These are phyloP conservation scores for Solanum verrucosum DNA, from an alignment of 257 asterid genomes.

Conservation along the genomic window DNA sequence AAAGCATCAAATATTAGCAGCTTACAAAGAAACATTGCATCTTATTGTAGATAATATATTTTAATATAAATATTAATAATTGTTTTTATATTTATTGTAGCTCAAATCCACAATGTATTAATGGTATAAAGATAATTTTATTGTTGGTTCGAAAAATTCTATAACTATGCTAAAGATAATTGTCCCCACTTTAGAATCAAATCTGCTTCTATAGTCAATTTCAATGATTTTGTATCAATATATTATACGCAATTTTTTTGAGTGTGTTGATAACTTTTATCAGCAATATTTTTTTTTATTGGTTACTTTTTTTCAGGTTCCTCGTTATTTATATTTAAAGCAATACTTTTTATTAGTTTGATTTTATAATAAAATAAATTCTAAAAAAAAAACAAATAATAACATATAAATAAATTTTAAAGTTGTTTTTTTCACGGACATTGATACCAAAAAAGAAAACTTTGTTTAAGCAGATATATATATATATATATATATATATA, in stretches of 20 bases:
- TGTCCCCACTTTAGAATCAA: background rate
- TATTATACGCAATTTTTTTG: background rate
- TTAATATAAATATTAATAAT: background rate
- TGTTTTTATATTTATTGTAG: fast-evolving
- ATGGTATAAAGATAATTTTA: fast-evolving
- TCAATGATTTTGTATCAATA: background rate
- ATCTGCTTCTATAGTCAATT: background rate
- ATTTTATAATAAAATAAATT: background rate
- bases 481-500: no score
- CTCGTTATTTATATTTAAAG: background rate
- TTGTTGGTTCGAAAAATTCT: fast-evolving
- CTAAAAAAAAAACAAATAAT: background rate
- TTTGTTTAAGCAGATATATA: no score
- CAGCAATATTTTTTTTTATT: background rate
- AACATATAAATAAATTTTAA: background rate
- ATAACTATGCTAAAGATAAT: background rate
- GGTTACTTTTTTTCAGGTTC: background rate
- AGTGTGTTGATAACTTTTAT: background rate
- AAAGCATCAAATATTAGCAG: background rate
- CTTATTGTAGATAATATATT: background rate
- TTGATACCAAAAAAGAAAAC: no score
- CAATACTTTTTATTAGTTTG: background rate
- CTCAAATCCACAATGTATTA: fast-evolving
- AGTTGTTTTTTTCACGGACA: background rate
- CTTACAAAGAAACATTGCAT: background rate